phyloP scores from a whole-genome alignment of 306 rosid genomes.

The Hylodesmum podocarpum region DNA sequence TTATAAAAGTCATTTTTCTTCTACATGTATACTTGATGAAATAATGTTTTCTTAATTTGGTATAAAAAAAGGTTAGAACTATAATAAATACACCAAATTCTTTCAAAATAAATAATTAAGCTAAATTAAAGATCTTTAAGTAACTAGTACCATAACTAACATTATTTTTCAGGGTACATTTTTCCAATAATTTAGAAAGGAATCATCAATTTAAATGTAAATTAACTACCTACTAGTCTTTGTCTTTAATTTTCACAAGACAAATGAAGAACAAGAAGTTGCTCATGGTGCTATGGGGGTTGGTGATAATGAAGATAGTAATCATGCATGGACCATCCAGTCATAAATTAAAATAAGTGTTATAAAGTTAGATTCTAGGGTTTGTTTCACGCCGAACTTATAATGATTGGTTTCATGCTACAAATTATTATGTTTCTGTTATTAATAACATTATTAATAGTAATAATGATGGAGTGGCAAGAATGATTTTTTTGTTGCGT shows the following conservation, averaged over 20 bases:
- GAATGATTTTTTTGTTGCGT: not conserved
- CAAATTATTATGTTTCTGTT: slow-evolving; percentile 21
- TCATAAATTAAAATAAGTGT: not conserved
- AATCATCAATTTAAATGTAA: not conserved
- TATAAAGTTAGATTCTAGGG: not conserved
- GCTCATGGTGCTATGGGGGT: not conserved
- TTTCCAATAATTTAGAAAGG: too few species aligned
- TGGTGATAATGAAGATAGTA: not conserved
- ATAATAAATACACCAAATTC: too few species aligned
- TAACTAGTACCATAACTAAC: too few species aligned
- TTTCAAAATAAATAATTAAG: too few species aligned
- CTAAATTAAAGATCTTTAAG: too few species aligned
- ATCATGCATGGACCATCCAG: slow-evolving; percentile 5
- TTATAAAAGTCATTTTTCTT: too few species aligned
- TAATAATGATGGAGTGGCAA: not conserved
- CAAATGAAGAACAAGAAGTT: not conserved
- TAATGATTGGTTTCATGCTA: slow-evolving; percentile 31
- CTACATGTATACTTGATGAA: too few species aligned
- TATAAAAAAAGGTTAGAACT: too few species aligned
- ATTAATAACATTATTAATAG: not conserved
- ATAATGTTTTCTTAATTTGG: too few species aligned
- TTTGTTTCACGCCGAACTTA: slow-evolving; percentile 33
- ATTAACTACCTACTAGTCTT: not conserved
- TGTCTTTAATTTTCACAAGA: not conserved
- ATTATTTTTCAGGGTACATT: too few species aligned